phyloP scores from a whole-genome alignment of 2,329 filamentous ascomycete genomes.

The Botrytis byssoidea region DNA sequence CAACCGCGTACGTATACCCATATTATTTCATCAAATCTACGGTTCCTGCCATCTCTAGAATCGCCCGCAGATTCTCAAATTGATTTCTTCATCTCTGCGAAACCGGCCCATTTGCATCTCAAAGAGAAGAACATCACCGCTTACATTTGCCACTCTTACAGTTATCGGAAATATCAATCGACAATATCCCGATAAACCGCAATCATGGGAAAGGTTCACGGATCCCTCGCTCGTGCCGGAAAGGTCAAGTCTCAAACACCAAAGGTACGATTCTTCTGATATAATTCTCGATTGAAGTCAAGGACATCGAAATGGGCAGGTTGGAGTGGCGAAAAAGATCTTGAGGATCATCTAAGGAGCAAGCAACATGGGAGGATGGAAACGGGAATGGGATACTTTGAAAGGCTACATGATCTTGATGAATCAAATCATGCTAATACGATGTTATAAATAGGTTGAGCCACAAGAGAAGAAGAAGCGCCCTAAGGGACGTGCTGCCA shows the following conservation, averaged over 20 bases:
- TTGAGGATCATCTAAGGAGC: not conserved
- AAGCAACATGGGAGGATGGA: not conserved
- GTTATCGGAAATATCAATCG: constrained; percentile 33
- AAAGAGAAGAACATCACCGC: not conserved
- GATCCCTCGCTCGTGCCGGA: constrained; percentile 91
- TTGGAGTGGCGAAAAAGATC: not conserved
- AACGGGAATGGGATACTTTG: not conserved
- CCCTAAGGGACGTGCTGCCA: constrained; percentile 96
- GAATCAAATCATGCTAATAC: constrained; percentile 30
- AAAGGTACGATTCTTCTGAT: constrained; percentile 61
- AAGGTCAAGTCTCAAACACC: constrained; percentile 98
- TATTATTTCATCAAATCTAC: constrained; percentile 8
- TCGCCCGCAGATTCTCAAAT: constrained; percentile 8
- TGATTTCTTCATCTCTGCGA: not conserved
- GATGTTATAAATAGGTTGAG: constrained; percentile 63
- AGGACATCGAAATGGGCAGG: not conserved
- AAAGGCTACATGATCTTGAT: not conserved
- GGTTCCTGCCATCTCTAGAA: not conserved
- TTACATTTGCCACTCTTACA: constrained; percentile 28
- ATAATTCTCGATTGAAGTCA: constrained; percentile 12
- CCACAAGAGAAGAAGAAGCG: constrained; percentile 93
- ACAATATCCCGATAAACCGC: constrained; percentile 41
- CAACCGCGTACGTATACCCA: constrained; percentile 21
- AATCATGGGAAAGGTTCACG: constrained; percentile 91
- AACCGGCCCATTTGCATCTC: not conserved